Percentiles rank a stretch among this genome's conserved stretches.
Evolutionary conservation across 768 basidiomycete species (phyloP).

Genomic region (Chalciporus piperatus): DNA sequence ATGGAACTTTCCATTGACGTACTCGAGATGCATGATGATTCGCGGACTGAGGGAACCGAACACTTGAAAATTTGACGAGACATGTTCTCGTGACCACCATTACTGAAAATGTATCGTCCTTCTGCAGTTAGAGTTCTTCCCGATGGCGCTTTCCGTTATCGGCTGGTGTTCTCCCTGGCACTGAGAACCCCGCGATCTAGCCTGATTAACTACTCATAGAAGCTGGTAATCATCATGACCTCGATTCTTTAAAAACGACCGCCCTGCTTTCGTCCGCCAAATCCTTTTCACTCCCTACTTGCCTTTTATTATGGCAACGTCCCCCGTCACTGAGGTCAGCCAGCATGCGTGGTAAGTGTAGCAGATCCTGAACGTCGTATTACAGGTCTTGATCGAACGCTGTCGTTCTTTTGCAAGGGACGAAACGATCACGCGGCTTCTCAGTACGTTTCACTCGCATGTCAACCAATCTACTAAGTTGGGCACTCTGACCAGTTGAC

Average conservation of each 20-base stretch:
- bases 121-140: slow-evolving; percentile 20
- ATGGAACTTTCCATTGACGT: slow-evolving; percentile 36
- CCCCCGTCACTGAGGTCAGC: slow-evolving; percentile 56
- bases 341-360: slow-evolving; percentile 62
- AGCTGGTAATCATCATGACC: slow-evolving; percentile 23
- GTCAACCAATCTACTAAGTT: background rate
- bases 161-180: slow-evolving; percentile 45
- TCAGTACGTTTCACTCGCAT: slow-evolving; percentile 42
- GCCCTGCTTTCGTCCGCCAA: slow-evolving; percentile 18
- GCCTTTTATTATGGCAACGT: slow-evolving; percentile 49
- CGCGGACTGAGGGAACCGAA: slow-evolving; percentile 27
- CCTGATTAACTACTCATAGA: slow-evolving; percentile 49
- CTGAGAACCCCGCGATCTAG: slow-evolving; percentile 52
- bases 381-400: slow-evolving; percentile 17
- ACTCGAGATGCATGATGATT: slow-evolving; percentile 22
- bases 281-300: slow-evolving; percentile 33
- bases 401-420: slow-evolving; percentile 47
- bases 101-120: slow-evolving; percentile 22
- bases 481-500: slow-evolving; percentile 10
- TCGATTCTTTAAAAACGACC: slow-evolving; percentile 38
- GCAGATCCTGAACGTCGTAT: slow-evolving; percentile 6
- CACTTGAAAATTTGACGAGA: slow-evolving; percentile 4
- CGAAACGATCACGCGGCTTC: slow-evolving; percentile 58
- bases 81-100: slow-evolving; percentile 28
- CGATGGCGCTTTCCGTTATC: slow-evolving; percentile 29